Evolutionary conservation across 805 yeast genomes (phyloP), one percentile per base, ranked within the genome.

Genomic region (Zygotorulaspora florentina): DNA sequence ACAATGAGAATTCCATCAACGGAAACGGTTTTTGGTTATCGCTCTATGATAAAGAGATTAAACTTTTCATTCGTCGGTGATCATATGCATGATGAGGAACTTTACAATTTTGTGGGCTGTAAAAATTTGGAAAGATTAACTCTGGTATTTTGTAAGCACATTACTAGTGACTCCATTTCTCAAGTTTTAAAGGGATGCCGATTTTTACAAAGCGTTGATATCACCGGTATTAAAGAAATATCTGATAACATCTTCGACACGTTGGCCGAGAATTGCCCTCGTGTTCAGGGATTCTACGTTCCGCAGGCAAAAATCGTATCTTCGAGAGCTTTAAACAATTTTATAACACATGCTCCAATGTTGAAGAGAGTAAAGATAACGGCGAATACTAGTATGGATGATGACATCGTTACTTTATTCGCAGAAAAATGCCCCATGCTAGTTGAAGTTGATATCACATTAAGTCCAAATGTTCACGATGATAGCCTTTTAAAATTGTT

Each of bases 391-490:
- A 73, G 74, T 45, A 76, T 91, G 47, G 76, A 82, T 39, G 93
- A 87, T 63, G 76, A 67, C 8, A 73, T 84, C 9, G 72, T 90
- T 5, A 57, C 70, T 34, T 73, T 75, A 17, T 71, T 89, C 65
- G 81, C 85, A 43, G 70, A 71, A n/a, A 76, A 76, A 60, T 91
- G 97, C 64, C 83, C 84, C 35, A 74, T 82, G 45, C 71, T 91
- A 40, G 95, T 90, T 13, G 99, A 91, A 66, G 83, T 93, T 42
- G 98, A 91, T 66, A 73, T 91, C 40, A 90, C 88, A 54, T 83
- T 81, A 37, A 85, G 96, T 66, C 77, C 83, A n/a, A 73, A 77
- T 51, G 79, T 90, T 30, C 77, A 85, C 11, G 86, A 88, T 61
- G 61, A 59, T n/a, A 72, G 85, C 36, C 71, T 89, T 39, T 69